Conservation (phyloP, 2,329 filamentous ascomycete genomes). For the Penicillium sp. region DNA sequence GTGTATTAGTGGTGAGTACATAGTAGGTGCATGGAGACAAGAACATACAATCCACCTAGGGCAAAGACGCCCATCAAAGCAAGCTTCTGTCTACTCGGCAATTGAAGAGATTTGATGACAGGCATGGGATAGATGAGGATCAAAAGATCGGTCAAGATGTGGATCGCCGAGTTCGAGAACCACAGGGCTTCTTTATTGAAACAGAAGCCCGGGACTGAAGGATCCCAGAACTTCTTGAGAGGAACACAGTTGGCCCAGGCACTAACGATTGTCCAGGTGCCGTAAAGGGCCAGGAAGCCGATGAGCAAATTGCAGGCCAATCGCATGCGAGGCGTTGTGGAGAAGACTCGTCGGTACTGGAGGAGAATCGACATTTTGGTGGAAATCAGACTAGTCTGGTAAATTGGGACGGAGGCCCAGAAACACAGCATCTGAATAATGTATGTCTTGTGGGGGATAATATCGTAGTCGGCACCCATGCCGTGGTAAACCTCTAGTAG, state of each 20-base stretch:
- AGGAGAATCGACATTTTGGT: constrained; percentile 38
- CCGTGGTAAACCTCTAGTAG: constrained; percentile 29
- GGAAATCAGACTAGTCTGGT: constrained; percentile 33
- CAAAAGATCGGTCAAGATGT: constrained; percentile 44
- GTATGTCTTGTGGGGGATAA: constrained; percentile 19
- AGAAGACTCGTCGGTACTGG: constrained; percentile 38
- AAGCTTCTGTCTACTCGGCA: constrained; percentile 40
- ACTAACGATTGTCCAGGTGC: constrained; percentile 31
- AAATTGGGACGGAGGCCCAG: constrained; percentile 35
- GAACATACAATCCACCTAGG: constrained; percentile 43
- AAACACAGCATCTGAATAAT: constrained; percentile 32
- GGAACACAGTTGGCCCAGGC: constrained; percentile 34
- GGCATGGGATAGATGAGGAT: constrained; percentile 45
- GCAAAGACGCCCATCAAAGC: constrained; percentile 44
- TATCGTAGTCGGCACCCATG: constrained; percentile 27
- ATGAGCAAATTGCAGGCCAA: constrained; percentile 36
- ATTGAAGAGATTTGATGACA: constrained; percentile 40
- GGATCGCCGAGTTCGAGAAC: constrained; percentile 46
- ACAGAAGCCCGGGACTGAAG: constrained; percentile 29
- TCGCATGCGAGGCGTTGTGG: constrained; percentile 29
- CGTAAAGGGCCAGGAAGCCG: constrained; percentile 31
- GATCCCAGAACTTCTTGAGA: constrained; percentile 31
- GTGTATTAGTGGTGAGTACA: constrained; percentile 13
- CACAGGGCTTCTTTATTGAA: constrained; percentile 43
- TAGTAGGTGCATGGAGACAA: neutral